phyloP scores from a whole-genome alignment of 2,329 filamentous ascomycete genomes.

The Aspergillus quadricinctus region DNA sequence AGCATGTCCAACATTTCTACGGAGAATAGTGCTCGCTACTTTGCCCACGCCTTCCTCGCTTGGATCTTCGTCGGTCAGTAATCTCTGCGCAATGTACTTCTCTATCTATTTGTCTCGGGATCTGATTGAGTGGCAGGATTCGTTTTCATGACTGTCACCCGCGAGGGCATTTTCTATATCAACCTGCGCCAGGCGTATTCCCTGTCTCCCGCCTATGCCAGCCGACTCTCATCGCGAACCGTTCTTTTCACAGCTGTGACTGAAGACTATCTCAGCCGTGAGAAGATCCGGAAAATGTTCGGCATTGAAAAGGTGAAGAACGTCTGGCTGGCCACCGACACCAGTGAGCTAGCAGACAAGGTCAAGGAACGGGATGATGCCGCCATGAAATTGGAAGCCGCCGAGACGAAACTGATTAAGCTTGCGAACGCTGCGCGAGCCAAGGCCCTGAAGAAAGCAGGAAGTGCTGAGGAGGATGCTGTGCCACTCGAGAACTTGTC shows the following conservation, averaged over 20 bases:
- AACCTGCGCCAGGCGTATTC: slow-evolving; percentile 91
- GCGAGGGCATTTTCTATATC: slow-evolving; percentile 87
- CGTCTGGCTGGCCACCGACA: slow-evolving; percentile 78
- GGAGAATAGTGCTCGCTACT: slow-evolving; percentile 62
- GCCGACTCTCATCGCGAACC: slow-evolving; percentile 82
- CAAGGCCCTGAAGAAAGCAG: slow-evolving; percentile 61
- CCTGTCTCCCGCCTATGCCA: slow-evolving; percentile 76
- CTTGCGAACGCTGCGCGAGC: slow-evolving; percentile 67
- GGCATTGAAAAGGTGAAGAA: slow-evolving; percentile 71
- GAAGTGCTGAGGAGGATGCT: slow-evolving; percentile 35
- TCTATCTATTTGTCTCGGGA: neutral
- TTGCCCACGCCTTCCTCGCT: slow-evolving; percentile 73
- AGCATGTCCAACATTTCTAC: slow-evolving; percentile 68
- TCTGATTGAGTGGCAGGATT: slow-evolving; percentile 50
- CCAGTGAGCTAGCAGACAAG: slow-evolving; percentile 70
- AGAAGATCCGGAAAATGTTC: slow-evolving; percentile 74
- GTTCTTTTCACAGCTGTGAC: slow-evolving; percentile 87
- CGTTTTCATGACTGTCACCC: slow-evolving; percentile 79
- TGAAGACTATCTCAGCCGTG: slow-evolving; percentile 68
- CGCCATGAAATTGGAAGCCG: slow-evolving; percentile 76
- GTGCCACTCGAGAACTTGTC: slow-evolving; percentile 38
- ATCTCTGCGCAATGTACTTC: neutral
- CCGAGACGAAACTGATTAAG: slow-evolving; percentile 81
- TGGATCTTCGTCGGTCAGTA: slow-evolving; percentile 70
- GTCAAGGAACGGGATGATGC: slow-evolving; percentile 77